phyloP scores from a whole-genome alignment of 768 basidiomycete genomes.

The Boletus pseudo-olivaceus region DNA sequence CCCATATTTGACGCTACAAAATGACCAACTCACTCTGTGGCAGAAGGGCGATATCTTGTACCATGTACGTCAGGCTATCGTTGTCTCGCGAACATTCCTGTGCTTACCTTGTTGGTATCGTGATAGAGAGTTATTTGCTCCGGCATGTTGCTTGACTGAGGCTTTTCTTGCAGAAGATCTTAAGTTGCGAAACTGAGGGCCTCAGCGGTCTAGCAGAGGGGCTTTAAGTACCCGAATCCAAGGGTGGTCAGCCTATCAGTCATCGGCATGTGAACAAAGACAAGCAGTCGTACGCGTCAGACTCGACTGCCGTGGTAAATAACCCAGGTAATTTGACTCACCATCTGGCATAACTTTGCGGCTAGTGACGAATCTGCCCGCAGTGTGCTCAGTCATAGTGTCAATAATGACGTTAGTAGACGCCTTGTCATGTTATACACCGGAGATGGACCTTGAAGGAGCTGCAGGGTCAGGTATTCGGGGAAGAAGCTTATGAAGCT shows the following conservation, averaged over 20 bases:
- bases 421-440: too few relatives aligned
- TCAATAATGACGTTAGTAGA: too few relatives aligned
- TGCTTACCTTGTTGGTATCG: conserved; percentile 35
- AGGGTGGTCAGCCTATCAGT: not conserved
- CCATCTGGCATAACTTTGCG: not conserved
- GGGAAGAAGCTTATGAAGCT: too few relatives aligned
- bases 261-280: not conserved
- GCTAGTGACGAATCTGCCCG: too few relatives aligned
- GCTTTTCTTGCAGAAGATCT: not conserved
- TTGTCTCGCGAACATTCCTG: not conserved
- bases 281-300: not conserved
- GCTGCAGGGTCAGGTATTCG: too few relatives aligned
- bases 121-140: conserved; percentile 39
- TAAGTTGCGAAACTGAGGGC: too few relatives aligned
- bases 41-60: conserved; percentile 52
- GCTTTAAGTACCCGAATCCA: not conserved
- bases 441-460: too few relatives aligned
- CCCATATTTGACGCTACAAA: not conserved
- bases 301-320: not conserved
- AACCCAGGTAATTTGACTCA: not conserved
- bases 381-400: too few relatives aligned
- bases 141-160: conserved; percentile 2
- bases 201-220: not conserved
- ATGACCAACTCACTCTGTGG: conserved; percentile 39
- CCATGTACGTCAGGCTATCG: not conserved